Base-by-base conservation (phyloP, 805 yeast genomes). In the Wickerhamiella dianesei region DNA sequence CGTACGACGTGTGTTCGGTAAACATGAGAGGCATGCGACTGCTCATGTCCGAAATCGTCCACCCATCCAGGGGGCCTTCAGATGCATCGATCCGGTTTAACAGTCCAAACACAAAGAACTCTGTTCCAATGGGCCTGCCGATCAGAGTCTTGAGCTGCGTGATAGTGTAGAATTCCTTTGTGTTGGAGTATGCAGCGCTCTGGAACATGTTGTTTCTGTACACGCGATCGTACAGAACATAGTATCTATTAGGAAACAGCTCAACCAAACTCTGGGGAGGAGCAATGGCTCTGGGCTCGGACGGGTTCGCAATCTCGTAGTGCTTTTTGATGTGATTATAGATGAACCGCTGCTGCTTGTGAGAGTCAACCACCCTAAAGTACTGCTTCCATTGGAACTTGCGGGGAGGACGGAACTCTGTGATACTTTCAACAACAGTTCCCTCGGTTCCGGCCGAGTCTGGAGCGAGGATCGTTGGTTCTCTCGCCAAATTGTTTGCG, bases 81-180 rank as follows among this genome's bases (percentile, higher is more conserved):
- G 78, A 77, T 48, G 71, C 70, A 2, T 79, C 70, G 19, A 44
- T 14, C 29, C 48, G 50, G 20, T 44, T 50, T 9, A 92, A 62
- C 48, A 87, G 66, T 0, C 98, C 99, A 56, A 88, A 77, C 2
- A 92, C 59, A 5, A 82, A 66, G 59, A 92, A 92, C 48, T 76
- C 71, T 45, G 75, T 70, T 2, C 46, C 52, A 3, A 89, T 89
- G 56, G 82, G 82, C 46, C 95, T 68, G 25, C 98, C 99, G 22
- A 92, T 61, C 49, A 92, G 66, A 61, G 88, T 88, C 57, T 88
- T 88, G 46, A 92, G 78, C 37, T 77, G 69, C 0, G 95, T 83
- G 41, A 89, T 67, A 3, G 72, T 48, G 16, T 48, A 47, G 6
- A 3, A 41, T n/a, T 18, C 46, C 12, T 17, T 22, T 21, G 18